Evolutionary conservation across 129 eudicot genomes (phyloP), one percentile per base, ranked within the genome.

Genomic region (Oenanthe sinensis): DNA sequence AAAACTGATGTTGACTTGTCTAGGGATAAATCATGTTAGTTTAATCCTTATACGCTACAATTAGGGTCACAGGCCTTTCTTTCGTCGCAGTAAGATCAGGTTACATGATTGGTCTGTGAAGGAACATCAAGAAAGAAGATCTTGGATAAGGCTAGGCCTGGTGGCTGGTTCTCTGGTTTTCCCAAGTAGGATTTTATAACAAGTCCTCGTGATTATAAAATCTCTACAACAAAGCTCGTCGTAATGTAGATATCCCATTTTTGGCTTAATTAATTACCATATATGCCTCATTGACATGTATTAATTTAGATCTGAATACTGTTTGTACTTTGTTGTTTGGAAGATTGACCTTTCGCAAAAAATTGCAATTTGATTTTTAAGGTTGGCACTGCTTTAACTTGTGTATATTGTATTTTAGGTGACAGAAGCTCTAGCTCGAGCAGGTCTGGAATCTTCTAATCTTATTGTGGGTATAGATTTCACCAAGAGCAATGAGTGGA

Each of bases 401-500:
- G 2, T 30, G 72, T 30, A 40, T 7, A 43, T 71, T 12, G 28
- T 71, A 26, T 67, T 33, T 12, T 28, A 89, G 97, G 97, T 91
- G 55, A 91, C 94, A 62, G 77, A 28, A 6, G 97, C 94, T 24
- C 92, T 91, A n/a, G 88, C 92, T 77, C 46, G 71, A 19, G 91
- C 97, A 0, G 97, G 94, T 15, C 86, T 91, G 55, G 97, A 91
- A 54, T 91, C 97, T 1, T 91, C 97, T 3, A 91, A 91, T 77
- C 90, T 91, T 19, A 91, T 91, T 48, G 89, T 89, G 77, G 97
- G 97, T 30, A 85, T 91, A 17, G 94, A 91, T 80, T 89, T 91
- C 79, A 91, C 97, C 15, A 89, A 85, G 81, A 91, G 97, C 92
- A 89, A 91, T 50, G 97, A 91, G 79, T 91, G 94, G 97, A 87